These are phyloP conservation scores for Tetradesmus obliquus DNA, from an alignment of 139 green algal genomes.

Conservation along the genomic window DNA sequence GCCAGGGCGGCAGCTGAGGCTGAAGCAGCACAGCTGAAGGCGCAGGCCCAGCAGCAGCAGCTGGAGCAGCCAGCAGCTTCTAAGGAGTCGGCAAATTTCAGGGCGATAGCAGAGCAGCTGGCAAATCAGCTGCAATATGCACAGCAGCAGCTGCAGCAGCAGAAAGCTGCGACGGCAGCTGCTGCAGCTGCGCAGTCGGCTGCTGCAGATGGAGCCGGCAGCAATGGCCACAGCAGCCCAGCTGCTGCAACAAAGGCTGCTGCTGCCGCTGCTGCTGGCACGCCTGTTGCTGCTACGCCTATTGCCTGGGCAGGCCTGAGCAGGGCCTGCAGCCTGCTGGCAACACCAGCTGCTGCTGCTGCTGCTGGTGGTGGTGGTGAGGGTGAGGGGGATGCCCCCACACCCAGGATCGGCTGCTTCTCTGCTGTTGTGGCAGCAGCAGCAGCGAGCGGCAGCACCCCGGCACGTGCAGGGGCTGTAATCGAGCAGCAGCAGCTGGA, in stretches of 20 bases:
- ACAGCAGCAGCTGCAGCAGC: neutral
- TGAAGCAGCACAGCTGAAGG: neutral
- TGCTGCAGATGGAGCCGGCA: neutral
- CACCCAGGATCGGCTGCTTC: conserved; percentile 13
- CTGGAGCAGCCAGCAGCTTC: neutral
- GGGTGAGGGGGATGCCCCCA: neutral
- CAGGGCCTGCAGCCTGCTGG: neutral
- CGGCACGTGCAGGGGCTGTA: neutral
- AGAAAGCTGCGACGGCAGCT: neutral
- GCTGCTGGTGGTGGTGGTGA: neutral
- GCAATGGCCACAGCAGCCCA: neutral
- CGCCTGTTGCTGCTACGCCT: neutral
- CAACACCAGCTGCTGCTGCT: neutral
- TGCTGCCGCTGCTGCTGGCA: neutral
- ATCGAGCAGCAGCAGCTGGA: neutral
- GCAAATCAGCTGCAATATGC: neutral
- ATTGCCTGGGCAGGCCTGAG: neutral
- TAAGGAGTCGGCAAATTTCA: neutral
- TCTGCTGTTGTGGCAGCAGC: neutral
- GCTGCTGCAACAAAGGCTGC: neutral
- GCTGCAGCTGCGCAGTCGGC: neutral
- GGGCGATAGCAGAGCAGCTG: neutral
- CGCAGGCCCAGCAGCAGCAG: neutral
- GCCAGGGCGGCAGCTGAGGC: too few relatives aligned
- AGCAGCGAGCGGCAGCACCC: neutral